Evolutionary conservation across 1,139 yeast species (phyloP).

Genomic region (Candida gigantensis): DNA sequence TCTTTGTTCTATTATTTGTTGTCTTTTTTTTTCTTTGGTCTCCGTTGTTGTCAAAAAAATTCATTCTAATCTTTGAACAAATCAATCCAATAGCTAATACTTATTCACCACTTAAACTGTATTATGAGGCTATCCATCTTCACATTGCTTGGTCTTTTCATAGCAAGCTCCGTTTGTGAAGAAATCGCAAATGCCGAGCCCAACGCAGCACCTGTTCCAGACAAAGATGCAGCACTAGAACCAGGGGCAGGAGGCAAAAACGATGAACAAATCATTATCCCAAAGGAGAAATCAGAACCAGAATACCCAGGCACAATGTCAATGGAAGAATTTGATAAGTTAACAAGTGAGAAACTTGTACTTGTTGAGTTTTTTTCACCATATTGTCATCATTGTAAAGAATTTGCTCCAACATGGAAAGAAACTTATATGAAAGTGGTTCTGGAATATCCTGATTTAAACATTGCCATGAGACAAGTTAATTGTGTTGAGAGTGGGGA

Average conservation of each 20-base stretch:
- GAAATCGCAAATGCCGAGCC: not conserved
- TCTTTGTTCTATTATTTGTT: no score
- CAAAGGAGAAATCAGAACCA: no score
- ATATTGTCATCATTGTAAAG: conserved; percentile 68
- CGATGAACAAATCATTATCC: no score
- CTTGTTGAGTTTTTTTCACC: conserved; percentile 71
- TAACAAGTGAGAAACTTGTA: conserved; percentile 49
- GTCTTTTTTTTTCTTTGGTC: no score
- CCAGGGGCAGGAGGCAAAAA: no score
- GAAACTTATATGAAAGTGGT: conserved; percentile 49
- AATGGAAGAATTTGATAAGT: conserved; percentile 42
- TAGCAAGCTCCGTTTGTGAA: not conserved
- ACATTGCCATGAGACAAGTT: conserved; percentile 64
- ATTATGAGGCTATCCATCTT: conserved; percentile 4
- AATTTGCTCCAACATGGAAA: conserved; percentile 66
- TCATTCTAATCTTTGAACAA: no score
- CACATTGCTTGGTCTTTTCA: conserved; percentile 2
- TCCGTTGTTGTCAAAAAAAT: no score
- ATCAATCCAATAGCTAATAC: no score
- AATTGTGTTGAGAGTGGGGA: conserved; percentile 75
- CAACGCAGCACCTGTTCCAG: conserved; percentile 1
- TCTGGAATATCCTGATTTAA: conserved; percentile 35
- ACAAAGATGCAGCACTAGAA: no score
- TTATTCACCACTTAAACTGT: not conserved
- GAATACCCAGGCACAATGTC: no score